Evolutionary conservation across 768 basidiomycete species (phyloP).

Genomic region (Boletus eberwhitei): DNA sequence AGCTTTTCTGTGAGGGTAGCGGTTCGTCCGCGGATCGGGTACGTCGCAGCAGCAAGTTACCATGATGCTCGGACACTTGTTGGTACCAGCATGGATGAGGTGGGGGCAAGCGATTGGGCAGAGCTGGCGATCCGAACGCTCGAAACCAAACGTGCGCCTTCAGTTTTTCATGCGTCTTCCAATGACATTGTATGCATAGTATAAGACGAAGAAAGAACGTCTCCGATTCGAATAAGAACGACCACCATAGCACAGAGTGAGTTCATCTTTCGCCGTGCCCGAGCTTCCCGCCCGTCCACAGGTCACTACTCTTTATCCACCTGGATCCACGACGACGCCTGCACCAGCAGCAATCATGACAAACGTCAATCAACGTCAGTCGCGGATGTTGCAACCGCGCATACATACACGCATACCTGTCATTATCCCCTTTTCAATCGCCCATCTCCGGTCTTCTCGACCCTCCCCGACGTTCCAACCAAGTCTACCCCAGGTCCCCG

Average conservation of each 20-base stretch:
- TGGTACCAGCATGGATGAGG: too few relatives aligned
- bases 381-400: slow-evolving; percentile 1
- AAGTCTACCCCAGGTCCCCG: not conserved
- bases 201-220: too few relatives aligned
- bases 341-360: not conserved
- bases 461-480: slow-evolving; percentile 2
- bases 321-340: slow-evolving; percentile 25
- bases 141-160: slow-evolving; percentile 61
- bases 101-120: too few relatives aligned
- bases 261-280: slow-evolving; percentile 49
- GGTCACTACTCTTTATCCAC: slow-evolving; percentile 56
- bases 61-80: too few relatives aligned
- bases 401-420: slow-evolving; percentile 28
- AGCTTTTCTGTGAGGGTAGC: too few relatives aligned
- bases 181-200: not conserved
- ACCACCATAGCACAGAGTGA: slow-evolving; percentile 61
- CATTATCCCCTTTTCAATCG: slow-evolving; percentile 21
- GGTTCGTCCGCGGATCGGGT: too few relatives aligned
- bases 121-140: slow-evolving; percentile 60
- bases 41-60: too few relatives aligned
- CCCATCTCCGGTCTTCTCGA: slow-evolving; percentile 15
- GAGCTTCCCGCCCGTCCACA: slow-evolving; percentile 52
- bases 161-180: not conserved
- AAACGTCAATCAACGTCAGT: not conserved
- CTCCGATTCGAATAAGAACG: slow-evolving; percentile 70